Evolutionary conservation across 169 alveolate genomes (phyloP), one percentile per base, ranked within the genome.

Genomic region (Cryptosporidium felis): DNA sequence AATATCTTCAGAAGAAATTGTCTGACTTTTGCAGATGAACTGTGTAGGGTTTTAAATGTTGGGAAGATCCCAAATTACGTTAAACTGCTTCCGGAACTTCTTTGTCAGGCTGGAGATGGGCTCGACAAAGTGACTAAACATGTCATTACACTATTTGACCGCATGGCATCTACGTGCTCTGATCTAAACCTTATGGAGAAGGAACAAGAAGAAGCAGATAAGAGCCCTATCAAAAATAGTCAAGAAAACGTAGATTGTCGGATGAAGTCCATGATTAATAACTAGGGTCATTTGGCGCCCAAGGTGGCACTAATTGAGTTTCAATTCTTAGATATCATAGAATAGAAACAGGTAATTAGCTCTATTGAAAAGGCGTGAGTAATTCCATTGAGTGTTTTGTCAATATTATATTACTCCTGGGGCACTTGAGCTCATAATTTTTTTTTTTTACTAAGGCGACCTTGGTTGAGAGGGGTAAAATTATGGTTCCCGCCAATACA

Each of bases 1-100:
- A 66, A 81, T 40, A 81, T 81, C 38, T 79, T 81, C 41, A 47
- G 90, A 21, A 62, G 90, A 34, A 81, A 81, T 45, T 81, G 90
- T 21, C 30, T 81, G 32, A 66, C 63, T 14, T 81, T 81, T 46
- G 90, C 90, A n/a, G 82, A 81, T 16, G 90, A 62, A 41, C 34
- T 81, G 8, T 81, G 90, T 47, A 62, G 10, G 49, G 36, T 44
- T n/a, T 45, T 46, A 28, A 26, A 61, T 30, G 80, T 62, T n/a
- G 85, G 85, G 10, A 12, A 21, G 28, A 74, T 74, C 28, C 85
- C 85, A 34, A 74, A 49, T 74, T 74, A 51, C 23, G 85, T 74
- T 18, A 74, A 56, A 18, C 45, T 56, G 2, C 85, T 74, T 42
- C 85, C 85, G 4, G 85, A 74, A 23, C 58, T 74, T 6, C 59